phyloP scores from a whole-genome alignment of 768 basidiomycete genomes.

The Mycena leptocephala region DNA sequence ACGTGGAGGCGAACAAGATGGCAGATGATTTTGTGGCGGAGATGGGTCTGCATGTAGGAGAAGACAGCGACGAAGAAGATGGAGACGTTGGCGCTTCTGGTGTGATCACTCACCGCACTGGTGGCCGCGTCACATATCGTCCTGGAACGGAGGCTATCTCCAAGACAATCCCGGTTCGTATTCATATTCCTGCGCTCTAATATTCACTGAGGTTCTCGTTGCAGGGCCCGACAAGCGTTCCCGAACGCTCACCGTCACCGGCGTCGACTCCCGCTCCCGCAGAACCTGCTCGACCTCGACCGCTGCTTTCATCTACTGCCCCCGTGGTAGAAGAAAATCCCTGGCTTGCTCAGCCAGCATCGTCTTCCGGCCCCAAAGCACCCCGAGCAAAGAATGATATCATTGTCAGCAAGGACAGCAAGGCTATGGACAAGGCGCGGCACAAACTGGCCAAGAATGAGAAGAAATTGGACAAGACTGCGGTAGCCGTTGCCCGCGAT shows the following conservation, averaged over 20 bases:
- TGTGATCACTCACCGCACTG: conserved; percentile 69
- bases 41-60: conserved; percentile 61
- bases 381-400: conserved; percentile 84
- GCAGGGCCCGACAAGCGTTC: conserved; percentile 15
- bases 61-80: conserved; percentile 47
- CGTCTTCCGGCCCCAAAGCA: conserved; percentile 58
- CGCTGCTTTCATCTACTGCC: conserved; percentile 37
- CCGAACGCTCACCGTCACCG: conserved; percentile 29
- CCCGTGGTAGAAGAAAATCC: conserved; percentile 71
- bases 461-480: conserved; percentile 67
- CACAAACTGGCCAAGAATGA: conserved; percentile 81
- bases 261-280: not conserved
- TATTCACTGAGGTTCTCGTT: not conserved
- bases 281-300: conserved; percentile 30
- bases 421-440: conserved; percentile 74
- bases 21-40: conserved; percentile 84
- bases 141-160: conserved; percentile 59
- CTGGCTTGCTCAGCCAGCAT: conserved; percentile 74
- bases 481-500: conserved; percentile 72
- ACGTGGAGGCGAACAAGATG: conserved; percentile 69
- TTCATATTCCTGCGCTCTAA: not conserved
- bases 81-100: conserved; percentile 52
- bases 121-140: conserved; percentile 77
- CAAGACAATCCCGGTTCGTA: conserved; percentile 44
- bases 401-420: conserved; percentile 78